Evolutionary conservation across 1,139 yeast genomes (phyloP).

Genomic region (Zhuliangozyma blackwelliae): DNA sequence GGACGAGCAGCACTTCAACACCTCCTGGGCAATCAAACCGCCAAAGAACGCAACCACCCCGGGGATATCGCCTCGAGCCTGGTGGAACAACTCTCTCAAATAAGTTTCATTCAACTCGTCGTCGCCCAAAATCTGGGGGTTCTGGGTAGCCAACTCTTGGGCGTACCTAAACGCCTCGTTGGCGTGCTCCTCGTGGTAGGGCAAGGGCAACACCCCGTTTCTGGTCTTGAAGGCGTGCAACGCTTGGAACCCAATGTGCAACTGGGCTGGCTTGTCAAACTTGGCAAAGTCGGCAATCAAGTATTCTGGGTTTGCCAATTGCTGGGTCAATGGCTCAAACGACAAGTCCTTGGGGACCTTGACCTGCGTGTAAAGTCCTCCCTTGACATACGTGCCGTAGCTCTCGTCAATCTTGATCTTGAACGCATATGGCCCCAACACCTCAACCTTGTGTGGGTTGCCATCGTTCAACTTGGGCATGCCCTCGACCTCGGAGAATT

Average conservation of each 20-base stretch:
- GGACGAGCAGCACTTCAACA: conserved; percentile 89
- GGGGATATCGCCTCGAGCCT: conserved; percentile 89
- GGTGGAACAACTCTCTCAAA: conserved; percentile 70
- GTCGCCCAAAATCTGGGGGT: conserved; percentile 55
- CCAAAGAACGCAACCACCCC: conserved; percentile 89
- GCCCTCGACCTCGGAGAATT: conserved; percentile 85
- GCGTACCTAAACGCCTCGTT: conserved; percentile 59
- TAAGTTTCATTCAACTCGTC: conserved; percentile 60
- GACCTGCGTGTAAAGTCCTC: conserved; percentile 91
- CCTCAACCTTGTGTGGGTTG: conserved; percentile 69
- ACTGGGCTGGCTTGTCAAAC: conserved; percentile 85
- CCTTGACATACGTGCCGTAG: conserved; percentile 66
- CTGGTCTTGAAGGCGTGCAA: conserved; percentile 66
- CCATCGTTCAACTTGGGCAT: conserved; percentile 65
- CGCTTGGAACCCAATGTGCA: conserved; percentile 91
- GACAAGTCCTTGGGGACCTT: conserved; percentile 67
- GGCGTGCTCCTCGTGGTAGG: conserved; percentile 75
- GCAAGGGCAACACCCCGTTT: conserved; percentile 72
- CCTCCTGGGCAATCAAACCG: conserved; percentile 96
- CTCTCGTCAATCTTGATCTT: conserved; percentile 53
- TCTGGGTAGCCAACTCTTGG: conserved; percentile 54
- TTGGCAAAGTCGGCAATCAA: conserved; percentile 86
- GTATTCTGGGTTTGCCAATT: conserved; percentile 73
- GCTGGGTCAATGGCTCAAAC: conserved; percentile 63
- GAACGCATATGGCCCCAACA: conserved; percentile 91